Base-by-base conservation (phyloP, 139 green algal genomes). In the Chlamydomonas sphaeroides region DNA sequence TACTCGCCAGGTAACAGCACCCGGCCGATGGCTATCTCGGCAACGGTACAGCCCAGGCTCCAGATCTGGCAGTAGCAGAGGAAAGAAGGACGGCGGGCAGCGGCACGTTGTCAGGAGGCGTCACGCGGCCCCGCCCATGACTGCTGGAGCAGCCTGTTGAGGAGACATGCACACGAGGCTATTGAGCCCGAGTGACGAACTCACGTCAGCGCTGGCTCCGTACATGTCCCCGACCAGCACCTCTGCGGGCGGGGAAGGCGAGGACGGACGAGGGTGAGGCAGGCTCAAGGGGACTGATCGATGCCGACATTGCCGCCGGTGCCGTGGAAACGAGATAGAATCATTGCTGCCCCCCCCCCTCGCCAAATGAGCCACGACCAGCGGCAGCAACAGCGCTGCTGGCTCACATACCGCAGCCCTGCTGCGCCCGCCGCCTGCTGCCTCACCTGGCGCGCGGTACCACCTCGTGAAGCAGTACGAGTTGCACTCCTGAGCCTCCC, bases 391-490 rank as follows among this genome's bases (percentile, higher is more conserved):
- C 45, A 53, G 11, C 10, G 11, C 10, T 14, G 45, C 45, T 53
- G 11, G 45, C 14, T 61, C 51, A n/a, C 51, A 10, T 26, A 17
- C 51, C 51, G 3, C 51, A 10, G 4, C 51, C 51, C 20, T 26
- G 18, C 51, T n/a, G n/a, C n/a, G n/a, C n/a, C n/a, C n/a, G n/a
- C n/a, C n/a, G n/a, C n/a, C n/a, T n/a, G n/a, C n/a, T n/a, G n/a
- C n/a, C 36, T 14, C 65, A 32, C 36, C 65, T 49, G 36, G 65
- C 65, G 65, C 38, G 11, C 48, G 65, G 78, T 78, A 84, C 93
- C 92, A 97, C 1, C 94, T 84, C 1, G 94, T 97, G 72, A 93
- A 89, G 33, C 96, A 90, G 68, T 93, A 94, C 7, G 91, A 87
- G 0, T 90, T 95, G 30, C 93, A 79, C 8, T 73, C n/a, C 33